Conservation (phyloP, 2,329 filamentous ascomycete species). For the Ophiocordyceps unilateralis region DNA sequence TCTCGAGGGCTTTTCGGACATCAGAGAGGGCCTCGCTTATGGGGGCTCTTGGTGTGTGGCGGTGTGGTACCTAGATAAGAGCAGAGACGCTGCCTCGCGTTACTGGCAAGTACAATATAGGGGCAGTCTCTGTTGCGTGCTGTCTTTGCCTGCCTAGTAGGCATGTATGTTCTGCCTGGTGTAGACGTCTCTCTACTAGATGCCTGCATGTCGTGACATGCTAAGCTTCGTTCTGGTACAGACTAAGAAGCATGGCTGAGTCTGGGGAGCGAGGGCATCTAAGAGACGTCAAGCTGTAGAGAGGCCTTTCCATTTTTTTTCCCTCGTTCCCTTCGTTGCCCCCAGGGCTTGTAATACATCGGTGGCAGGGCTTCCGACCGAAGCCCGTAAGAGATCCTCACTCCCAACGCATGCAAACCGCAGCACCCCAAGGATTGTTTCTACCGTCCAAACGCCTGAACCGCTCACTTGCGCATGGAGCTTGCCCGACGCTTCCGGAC, state of each 20-base stretch:
- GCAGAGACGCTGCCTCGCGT: not conserved
- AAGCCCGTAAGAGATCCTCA: constrained; percentile 16
- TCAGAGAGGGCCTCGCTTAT: not conserved
- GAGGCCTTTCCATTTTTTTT: not conserved
- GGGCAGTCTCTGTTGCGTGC: not conserved
- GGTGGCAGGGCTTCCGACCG: constrained; percentile 10
- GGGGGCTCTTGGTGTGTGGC: not conserved
- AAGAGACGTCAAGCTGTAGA: not conserved
- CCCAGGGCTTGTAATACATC: constrained; percentile 13
- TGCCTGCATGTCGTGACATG: no score
- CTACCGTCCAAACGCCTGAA: constrained; percentile 17
- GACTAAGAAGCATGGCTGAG: no score
- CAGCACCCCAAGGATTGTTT: constrained; percentile 17
- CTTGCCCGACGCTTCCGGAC: constrained; percentile 92
- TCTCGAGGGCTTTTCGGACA: not conserved
- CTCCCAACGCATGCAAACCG: constrained; percentile 21
- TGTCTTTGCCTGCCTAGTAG: not conserved
- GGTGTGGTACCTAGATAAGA: not conserved
- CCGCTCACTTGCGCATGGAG: constrained; percentile 73
- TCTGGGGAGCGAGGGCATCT: no score
- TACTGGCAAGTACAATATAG: not conserved
- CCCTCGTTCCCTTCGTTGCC: not conserved
- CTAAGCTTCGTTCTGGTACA: no score
- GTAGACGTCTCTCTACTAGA: no score
- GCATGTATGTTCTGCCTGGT: no score